Evolutionary conservation across 306 rosid genomes (phyloP).

Genomic region (Casuarina equisetifolia): DNA sequence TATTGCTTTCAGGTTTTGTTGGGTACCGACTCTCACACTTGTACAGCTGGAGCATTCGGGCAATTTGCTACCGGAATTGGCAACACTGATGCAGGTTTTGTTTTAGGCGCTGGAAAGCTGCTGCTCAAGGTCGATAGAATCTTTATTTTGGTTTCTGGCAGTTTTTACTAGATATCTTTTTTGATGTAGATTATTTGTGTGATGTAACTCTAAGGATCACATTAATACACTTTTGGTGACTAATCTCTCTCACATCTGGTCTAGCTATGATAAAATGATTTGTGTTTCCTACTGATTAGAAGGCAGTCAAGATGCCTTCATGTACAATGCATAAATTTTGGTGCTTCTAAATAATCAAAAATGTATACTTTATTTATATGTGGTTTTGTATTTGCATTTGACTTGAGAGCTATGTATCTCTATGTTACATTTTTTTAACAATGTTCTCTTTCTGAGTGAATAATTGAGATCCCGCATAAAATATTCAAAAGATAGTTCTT

Average conservation of each 20-base stretch:
- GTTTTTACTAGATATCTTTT: not conserved
- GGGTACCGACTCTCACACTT: slow-evolving; percentile 97
- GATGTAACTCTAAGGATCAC: not conserved
- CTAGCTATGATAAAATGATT: not conserved
- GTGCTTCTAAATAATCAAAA: not conserved
- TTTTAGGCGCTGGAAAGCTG: slow-evolving; percentile 86
- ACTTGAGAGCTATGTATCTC: not conserved
- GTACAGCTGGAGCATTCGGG: slow-evolving; percentile 98
- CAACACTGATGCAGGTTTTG: slow-evolving; percentile 91
- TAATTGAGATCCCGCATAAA: not conserved
- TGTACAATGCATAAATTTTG: not conserved
- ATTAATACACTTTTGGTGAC: not conserved
- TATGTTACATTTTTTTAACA: not conserved
- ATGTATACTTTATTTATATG: not conserved
- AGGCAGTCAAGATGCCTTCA: not conserved
- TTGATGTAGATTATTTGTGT: not conserved
- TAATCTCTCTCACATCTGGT: not conserved
- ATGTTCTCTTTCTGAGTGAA: not conserved
- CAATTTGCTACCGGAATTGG: slow-evolving; percentile 98
- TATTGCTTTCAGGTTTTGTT: slow-evolving; percentile 62
- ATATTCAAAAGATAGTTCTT: not conserved
- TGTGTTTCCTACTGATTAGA: not conserved
- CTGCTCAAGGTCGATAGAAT: slow-evolving; percentile 66
- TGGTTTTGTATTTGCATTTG: too few species aligned
- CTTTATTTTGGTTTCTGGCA: not conserved